Base-by-base conservation (phyloP, 257 asterid genomes). In the Parsonsia alboflavescens region DNA sequence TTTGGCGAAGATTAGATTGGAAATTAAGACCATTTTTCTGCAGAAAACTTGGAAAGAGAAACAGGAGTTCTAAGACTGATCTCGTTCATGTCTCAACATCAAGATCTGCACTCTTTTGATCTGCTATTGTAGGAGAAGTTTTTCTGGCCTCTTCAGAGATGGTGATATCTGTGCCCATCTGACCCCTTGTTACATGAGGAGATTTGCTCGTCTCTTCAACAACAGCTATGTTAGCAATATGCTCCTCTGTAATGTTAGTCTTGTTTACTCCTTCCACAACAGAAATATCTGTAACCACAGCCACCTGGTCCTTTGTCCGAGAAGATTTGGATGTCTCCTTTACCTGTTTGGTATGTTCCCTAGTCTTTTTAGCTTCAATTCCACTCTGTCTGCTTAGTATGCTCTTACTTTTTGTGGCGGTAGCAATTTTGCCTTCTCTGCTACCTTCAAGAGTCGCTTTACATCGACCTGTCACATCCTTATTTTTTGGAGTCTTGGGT, bases 401-500 rank as follows among this genome's bases (percentile, higher is more conserved):
- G 64, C 72, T 86, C 82, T 83, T 90, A 48, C 78, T 79, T 78
- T 77, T 88, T 67, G 87, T 80, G 53, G 86, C 71, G 61, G 52
- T 15, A 4, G 90, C 87, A 19, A 86, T 81, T 30, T 58, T 89
- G 73, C 79, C 74, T 64, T 86, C 88, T 72, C 75, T 85, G 85
- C 83, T 85, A 52, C 56, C 36, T 39, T 88, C 87, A 50, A 72
- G 68, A 50, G 41, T 26, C 36, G 63, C 42, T 70, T 76, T 86
- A n/a, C 85, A 80, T 9, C 80, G 75, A 49, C 82, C 80, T 39
- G 66, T 68, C 46, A 73, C 80, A 76, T 74, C 90, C 82, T 85
- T 91, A 39, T 77, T 80, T 80, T 81, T 89, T 56, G 88, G 81
- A 71, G 88, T 79, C 54, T 76, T 10, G 7, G 92, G 90, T 39